Base-by-base conservation (phyloP, 176 grass and related monocot species). In the Zoysia japonica region DNA sequence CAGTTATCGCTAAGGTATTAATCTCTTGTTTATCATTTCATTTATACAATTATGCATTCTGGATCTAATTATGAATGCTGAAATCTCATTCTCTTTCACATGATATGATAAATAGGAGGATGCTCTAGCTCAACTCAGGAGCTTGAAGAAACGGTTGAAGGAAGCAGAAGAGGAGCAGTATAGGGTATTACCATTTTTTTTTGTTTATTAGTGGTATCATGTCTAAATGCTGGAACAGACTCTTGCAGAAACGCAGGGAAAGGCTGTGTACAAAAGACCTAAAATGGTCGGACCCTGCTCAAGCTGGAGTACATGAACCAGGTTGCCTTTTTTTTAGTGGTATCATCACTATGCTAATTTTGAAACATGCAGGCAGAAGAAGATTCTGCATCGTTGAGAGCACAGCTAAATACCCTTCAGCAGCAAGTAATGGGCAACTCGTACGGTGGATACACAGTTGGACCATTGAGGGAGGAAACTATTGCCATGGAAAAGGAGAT, bases 101-200 rank as follows among this genome's bases (percentile, higher is more conserved):
- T 61, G 61, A 41, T 85, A 65, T 74, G 51, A 16, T 88, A 73
- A 71, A 28, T 87, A 98, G 95, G 95, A 98, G 86, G 95, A 98
- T 87, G 92, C 95, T 81, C 81, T 94, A 66, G 82, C 90, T 54
- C 95, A 94, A 91, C 85, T 93, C 41, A 89, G 92, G 53, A 90
- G 83, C 70, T 79, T 91, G 70, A 98, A 90, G 88, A 94, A 94
- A 82, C 95, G 92, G 47, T 48, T 98, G 35, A 98, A 94, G 83
- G 95, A 98, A 65, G 92, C 95, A 80, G 95, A 98, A 85, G 95
- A 98, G 68, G 95, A 98, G 66, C 95, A 98, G 59, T 98, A 94
- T 68, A 90, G 88, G 87, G 92, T 98, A 94, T 89, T 82, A 85
- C 37, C 17, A 13, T 69, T 72, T 68, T 3, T 63, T 54, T 45